Percentiles rank a stretch among this genome's conserved stretches.
Evolutionary conservation across 2,329 filamentous ascomycete species (phyloP).

Genomic region (Nemania serpens): DNA sequence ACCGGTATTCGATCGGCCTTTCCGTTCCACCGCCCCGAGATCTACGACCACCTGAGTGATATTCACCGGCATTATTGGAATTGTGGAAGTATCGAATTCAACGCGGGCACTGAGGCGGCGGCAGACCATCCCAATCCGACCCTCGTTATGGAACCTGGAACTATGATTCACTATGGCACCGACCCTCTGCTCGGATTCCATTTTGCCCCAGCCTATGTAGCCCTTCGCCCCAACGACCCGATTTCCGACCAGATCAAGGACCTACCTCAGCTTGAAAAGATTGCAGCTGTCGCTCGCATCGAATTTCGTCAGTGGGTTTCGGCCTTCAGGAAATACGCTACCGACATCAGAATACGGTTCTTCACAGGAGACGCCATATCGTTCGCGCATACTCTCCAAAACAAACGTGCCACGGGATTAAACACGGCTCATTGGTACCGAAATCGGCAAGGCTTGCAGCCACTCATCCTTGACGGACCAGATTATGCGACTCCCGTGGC

Average conservation of each 20-base stretch:
- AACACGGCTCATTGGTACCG: slow-evolving; percentile 49
- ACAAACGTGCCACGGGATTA: slow-evolving; percentile 38
- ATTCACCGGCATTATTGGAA: slow-evolving; percentile 44
- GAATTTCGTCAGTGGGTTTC: slow-evolving; percentile 54
- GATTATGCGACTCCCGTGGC: slow-evolving; percentile 45
- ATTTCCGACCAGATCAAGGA: background rate
- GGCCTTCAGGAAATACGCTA: slow-evolving; percentile 43
- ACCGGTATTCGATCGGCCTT: slow-evolving; percentile 43
- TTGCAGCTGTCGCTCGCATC: slow-evolving; percentile 43
- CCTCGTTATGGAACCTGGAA: slow-evolving; percentile 38
- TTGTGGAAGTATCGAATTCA: slow-evolving; percentile 36
- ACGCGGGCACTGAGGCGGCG: slow-evolving; percentile 18
- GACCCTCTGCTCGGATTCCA: slow-evolving; percentile 62
- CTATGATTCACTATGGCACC: slow-evolving; percentile 52
- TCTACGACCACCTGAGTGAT: slow-evolving; percentile 28
- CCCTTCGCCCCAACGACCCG: slow-evolving; percentile 36
- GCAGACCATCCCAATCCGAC: slow-evolving; percentile 49
- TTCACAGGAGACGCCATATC: slow-evolving; percentile 54
- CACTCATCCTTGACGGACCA: slow-evolving; percentile 44
- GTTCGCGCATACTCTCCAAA: slow-evolving; percentile 57
- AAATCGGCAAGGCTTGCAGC: slow-evolving; percentile 45
- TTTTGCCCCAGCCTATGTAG: slow-evolving; percentile 51
- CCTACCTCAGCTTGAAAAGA: slow-evolving; percentile 8
- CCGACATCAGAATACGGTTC: slow-evolving; percentile 50
- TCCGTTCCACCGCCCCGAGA: slow-evolving; percentile 40